phyloP scores from a whole-genome alignment of 306 rosid species.

The Vigna radiata region DNA sequence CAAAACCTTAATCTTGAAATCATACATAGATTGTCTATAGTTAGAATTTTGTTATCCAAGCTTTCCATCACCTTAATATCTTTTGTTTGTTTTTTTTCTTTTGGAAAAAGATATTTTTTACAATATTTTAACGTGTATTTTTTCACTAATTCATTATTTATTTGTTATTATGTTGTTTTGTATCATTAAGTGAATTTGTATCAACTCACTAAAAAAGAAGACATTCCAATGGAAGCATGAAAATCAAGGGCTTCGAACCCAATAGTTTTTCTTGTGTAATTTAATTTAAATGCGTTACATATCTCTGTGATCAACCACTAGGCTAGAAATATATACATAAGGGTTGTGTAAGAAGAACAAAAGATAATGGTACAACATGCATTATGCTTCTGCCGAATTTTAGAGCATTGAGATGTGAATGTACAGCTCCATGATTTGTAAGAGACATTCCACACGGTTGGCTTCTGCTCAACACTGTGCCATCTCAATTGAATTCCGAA shows the following conservation, averaged over 20 bases:
- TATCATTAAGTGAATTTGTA: not conserved
- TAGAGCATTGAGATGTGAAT: not conserved
- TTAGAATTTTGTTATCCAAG: too few relatives aligned
- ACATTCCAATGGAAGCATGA: slow-evolving; percentile 13
- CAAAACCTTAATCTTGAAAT: too few relatives aligned
- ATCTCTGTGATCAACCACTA: not conserved
- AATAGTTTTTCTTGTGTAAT: not conserved
- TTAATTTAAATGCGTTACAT: slow-evolving; percentile 17
- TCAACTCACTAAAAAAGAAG: not conserved
- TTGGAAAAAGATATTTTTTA: too few relatives aligned
- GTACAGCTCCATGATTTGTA: slow-evolving; percentile 12
- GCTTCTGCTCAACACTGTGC: slow-evolving; percentile 31
- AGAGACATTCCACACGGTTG: not conserved
- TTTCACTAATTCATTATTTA: too few relatives aligned
- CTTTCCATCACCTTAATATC: too few relatives aligned
- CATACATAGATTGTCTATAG: too few relatives aligned
- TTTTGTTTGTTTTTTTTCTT: too few relatives aligned
- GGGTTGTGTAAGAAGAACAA: not conserved
- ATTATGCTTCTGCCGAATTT: slow-evolving; percentile 32
- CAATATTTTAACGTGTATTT: too few relatives aligned
- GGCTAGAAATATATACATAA: slow-evolving; percentile 20
- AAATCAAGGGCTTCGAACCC: slow-evolving; percentile 21
- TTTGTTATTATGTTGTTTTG: too few relatives aligned
- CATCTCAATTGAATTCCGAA: slow-evolving; percentile 19
- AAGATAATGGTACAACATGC: slow-evolving; percentile 14